These are phyloP conservation scores for Nakataea oryzae DNA, from an alignment of 2,329 filamentous ascomycete genomes.

Conservation along the genomic window DNA sequence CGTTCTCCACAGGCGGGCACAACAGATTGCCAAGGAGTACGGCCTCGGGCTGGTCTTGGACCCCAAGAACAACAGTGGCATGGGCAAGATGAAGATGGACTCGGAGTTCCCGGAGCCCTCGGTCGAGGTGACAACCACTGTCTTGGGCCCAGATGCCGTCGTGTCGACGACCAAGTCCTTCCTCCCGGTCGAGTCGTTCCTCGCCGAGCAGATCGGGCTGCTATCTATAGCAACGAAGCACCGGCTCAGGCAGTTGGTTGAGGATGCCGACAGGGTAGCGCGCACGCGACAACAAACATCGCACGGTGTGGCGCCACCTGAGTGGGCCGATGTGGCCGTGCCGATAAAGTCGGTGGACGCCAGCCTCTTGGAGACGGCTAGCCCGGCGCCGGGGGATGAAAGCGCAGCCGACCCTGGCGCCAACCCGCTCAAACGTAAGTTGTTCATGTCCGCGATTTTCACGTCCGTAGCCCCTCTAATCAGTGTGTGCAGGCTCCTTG, in stretches of 20 bases:
- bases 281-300: constrained; percentile 65
- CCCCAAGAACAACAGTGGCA: constrained; percentile 31
- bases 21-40: constrained; percentile 48
- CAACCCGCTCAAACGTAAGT: constrained; percentile 51
- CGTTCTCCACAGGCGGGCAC: constrained; percentile 45
- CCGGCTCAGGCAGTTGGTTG: constrained; percentile 62
- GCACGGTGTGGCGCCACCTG: constrained; percentile 66
- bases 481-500: constrained; percentile 23
- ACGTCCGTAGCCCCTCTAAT: constrained; percentile 7
- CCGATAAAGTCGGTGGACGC: constrained; percentile 33
- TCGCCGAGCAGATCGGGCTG: constrained; percentile 75
- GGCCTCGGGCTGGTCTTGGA: constrained; percentile 46
- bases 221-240: constrained; percentile 77
- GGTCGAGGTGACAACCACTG: constrained; percentile 44
- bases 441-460: constrained; percentile 6
- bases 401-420: constrained; percentile 42
- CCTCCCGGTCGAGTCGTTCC: constrained; percentile 62
- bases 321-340: constrained; percentile 63
- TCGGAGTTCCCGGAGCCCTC: constrained; percentile 38
- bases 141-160: constrained; percentile 50
- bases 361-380: constrained; percentile 17
- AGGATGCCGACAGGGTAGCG: constrained; percentile 64
- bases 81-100: constrained; percentile 38
- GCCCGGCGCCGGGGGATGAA: constrained; percentile 27
- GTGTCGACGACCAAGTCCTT: constrained; percentile 57